Evolutionary conservation across 2,329 filamentous ascomycete species (phyloP).

Genomic region (Ophiostoma tasmaniense): DNA sequence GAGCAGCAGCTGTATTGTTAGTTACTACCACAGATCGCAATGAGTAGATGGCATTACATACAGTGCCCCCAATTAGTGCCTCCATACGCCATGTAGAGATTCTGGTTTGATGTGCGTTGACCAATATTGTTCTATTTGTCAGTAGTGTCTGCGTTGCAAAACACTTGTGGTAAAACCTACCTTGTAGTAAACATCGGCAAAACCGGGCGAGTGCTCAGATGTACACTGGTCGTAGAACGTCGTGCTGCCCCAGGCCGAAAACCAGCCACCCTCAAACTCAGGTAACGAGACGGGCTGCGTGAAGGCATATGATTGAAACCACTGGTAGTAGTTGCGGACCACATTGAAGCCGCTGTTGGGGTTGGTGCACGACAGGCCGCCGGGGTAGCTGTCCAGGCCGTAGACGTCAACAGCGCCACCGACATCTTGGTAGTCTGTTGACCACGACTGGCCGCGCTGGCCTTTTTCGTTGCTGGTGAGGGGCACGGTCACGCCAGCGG

Average conservation of each 20-base stretch:
- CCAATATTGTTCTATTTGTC: slow-evolving; percentile 37
- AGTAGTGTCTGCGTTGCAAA: no score
- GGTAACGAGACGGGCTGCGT: slow-evolving; percentile 46
- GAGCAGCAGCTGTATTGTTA: slow-evolving; percentile 30
- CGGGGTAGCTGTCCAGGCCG: slow-evolving; percentile 39
- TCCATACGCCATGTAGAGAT: slow-evolving; percentile 47
- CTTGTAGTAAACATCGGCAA: slow-evolving; percentile 49
- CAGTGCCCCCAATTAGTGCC: slow-evolving; percentile 72
- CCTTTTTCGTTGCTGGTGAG: slow-evolving; percentile 26
- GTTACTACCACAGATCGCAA: background rate
- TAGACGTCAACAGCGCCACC: slow-evolving; percentile 46
- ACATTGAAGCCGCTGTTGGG: slow-evolving; percentile 40
- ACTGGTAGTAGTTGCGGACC: slow-evolving; percentile 46
- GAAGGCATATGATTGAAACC: slow-evolving; percentile 47
- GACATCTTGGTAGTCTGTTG: slow-evolving; percentile 46
- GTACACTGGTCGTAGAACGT: slow-evolving; percentile 43
- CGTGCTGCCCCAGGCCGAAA: slow-evolving; percentile 54
- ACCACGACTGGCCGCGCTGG: slow-evolving; percentile 41
- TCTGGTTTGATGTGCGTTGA: slow-evolving; percentile 38
- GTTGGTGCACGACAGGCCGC: slow-evolving; percentile 42
- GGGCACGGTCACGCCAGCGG: slow-evolving; percentile 17
- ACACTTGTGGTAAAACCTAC: no score
- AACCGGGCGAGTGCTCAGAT: slow-evolving; percentile 38
- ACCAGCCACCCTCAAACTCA: slow-evolving; percentile 55
- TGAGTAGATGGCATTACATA: slow-evolving; percentile 9